These are phyloP conservation scores for Colletotrichum navitas DNA, from an alignment of 2,329 filamentous ascomycete species.

Conservation along the genomic window DNA sequence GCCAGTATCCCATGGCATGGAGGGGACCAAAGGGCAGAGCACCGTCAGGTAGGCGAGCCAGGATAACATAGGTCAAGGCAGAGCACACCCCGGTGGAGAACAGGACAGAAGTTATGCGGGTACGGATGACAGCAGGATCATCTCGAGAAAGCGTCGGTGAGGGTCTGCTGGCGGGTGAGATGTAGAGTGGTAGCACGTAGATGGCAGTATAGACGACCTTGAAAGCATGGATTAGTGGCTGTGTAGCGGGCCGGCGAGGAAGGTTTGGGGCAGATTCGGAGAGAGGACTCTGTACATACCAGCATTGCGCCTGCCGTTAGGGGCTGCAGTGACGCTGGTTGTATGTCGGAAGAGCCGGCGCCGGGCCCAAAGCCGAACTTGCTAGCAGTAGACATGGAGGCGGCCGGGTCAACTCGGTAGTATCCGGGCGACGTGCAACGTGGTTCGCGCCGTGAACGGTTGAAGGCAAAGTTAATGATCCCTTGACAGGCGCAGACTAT, in stretches of 20 bases:
- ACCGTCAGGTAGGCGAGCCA: conserved; percentile 58
- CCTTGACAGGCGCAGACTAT: neutral
- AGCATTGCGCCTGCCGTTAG: conserved; percentile 39
- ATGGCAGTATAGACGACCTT: conserved; percentile 85
- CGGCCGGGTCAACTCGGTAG: neutral
- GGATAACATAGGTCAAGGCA: conserved; percentile 73
- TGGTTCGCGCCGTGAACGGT: neutral
- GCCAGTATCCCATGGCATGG: conserved; percentile 85
- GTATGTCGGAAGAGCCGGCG: conserved; percentile 2
- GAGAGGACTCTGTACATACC: conserved; percentile 25
- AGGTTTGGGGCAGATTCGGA: no score
- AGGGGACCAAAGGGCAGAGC: conserved; percentile 67
- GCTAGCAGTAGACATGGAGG: conserved; percentile 16
- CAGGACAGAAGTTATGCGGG: conserved; percentile 84
- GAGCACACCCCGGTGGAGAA: conserved; percentile 79
- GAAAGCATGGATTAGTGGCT: conserved; percentile 32
- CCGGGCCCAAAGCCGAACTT: conserved; percentile 17
- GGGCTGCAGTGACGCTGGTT: conserved; percentile 16
- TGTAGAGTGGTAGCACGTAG: conserved; percentile 93
- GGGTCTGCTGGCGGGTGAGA: conserved; percentile 82
- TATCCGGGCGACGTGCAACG: neutral
- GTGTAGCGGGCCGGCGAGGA: neutral
- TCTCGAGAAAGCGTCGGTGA: conserved; percentile 85
- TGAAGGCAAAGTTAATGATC: neutral
- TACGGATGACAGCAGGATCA: conserved; percentile 88